These are phyloP conservation scores for Aspergillus sparsus DNA, from an alignment of 495 filamentous ascomycete species.

Conservation along the genomic window DNA sequence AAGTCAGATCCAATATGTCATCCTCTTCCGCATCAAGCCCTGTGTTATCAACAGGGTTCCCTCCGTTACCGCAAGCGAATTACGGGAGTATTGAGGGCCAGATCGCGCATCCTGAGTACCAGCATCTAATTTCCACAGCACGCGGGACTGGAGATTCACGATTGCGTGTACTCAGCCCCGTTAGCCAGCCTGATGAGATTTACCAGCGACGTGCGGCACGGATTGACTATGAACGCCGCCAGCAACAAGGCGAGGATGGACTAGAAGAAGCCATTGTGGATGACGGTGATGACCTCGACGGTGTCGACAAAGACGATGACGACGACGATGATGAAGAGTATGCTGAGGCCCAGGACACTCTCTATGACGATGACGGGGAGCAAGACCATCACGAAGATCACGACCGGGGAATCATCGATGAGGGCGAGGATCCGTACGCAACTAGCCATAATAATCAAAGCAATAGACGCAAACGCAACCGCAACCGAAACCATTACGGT, in stretches of 20 bases:
- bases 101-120: constrained; percentile 32
- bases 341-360: constrained; percentile 41
- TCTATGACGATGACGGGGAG: constrained; percentile 39
- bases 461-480: constrained; percentile 21
- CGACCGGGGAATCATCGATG: not conserved
- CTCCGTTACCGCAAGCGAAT: constrained; percentile 36
- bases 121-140: constrained; percentile 20
- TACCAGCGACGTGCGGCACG: constrained; percentile 45
- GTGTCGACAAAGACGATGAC: constrained; percentile 23
- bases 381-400: constrained; percentile 16
- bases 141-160: constrained; percentile 30
- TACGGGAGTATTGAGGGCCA: constrained; percentile 42
- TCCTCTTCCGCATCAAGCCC: constrained; percentile 59
- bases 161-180: constrained; percentile 72
- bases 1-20: constrained; percentile 81
- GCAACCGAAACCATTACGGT: constrained; percentile 16
- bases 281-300: constrained; percentile 40
- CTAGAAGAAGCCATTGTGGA: constrained; percentile 34
- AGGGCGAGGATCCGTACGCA: constrained; percentile 18
- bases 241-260: constrained; percentile 27
- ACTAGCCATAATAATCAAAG: constrained; percentile 18
- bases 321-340: constrained; percentile 52
- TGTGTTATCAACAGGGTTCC: constrained; percentile 33
- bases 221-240: constrained; percentile 34
- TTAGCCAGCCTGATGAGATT: constrained; percentile 75